Conservation (phyloP, 495 filamentous ascomycete genomes). For the Penicillium desertorum region DNA sequence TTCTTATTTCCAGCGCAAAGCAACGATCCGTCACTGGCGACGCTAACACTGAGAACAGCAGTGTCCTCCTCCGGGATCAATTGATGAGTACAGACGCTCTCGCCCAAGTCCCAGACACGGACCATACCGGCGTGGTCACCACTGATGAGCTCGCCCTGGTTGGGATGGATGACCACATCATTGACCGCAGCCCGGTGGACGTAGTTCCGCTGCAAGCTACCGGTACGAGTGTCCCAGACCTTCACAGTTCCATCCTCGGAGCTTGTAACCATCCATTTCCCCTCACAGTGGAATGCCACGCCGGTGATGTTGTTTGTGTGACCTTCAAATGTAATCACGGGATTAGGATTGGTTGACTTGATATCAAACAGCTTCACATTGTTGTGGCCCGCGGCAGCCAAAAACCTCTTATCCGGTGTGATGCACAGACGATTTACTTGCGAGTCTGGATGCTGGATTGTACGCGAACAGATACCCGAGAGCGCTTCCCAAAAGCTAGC, state of each 20-base stretch:
- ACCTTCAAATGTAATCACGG: constrained; percentile 88
- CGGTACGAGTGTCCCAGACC: constrained; percentile 95
- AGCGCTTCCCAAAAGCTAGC: constrained; percentile 95
- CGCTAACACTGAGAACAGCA: constrained; percentile 87
- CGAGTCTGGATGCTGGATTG: constrained; percentile 95
- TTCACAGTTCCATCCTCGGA: constrained; percentile 97
- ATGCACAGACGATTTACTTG: constrained; percentile 99
- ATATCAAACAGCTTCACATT: constrained; percentile 97
- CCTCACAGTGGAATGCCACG: constrained; percentile 95
- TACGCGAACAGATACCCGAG: constrained; percentile 95
- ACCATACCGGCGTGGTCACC: constrained; percentile 93
- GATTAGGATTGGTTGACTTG: constrained; percentile 91
- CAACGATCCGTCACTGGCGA: constrained; percentile 89
- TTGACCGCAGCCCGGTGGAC: constrained; percentile 83
- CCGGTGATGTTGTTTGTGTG: constrained; percentile 95
- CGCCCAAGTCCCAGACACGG: constrained; percentile 91
- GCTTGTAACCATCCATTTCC: constrained; percentile 99
- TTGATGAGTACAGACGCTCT: constrained; percentile 96
- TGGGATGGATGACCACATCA: constrained; percentile 93
- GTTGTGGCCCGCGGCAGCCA: constrained; percentile 92
- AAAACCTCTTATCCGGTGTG: constrained; percentile 93
- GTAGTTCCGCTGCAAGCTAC: constrained; percentile 88
- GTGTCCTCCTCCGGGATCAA: constrained; percentile 95
- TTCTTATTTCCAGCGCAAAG: constrained; percentile 95
- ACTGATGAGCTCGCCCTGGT: constrained; percentile 95